phyloP scores from a whole-genome alignment of 306 rosid species.

The Begonia fuchsioides region DNA sequence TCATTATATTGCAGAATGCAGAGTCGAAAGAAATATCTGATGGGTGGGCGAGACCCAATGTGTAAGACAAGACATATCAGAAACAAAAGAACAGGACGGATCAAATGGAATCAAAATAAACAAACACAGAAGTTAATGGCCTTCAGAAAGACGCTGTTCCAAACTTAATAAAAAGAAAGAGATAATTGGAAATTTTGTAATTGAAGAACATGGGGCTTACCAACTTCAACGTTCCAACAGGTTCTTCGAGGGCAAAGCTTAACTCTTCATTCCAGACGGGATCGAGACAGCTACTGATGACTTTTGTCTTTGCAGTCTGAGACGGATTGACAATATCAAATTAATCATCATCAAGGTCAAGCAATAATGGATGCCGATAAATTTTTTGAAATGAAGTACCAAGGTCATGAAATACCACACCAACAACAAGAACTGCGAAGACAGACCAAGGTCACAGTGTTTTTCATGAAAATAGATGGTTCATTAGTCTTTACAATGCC shows the following conservation, averaged over 20 bases:
- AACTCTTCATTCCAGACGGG: slow-evolving; percentile 98
- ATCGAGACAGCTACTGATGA: slow-evolving; percentile 79
- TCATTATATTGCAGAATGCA: no score
- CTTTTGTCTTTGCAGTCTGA: slow-evolving; percentile 89
- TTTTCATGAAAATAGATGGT: no score
- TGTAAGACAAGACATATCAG: neutral
- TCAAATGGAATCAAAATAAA: neutral
- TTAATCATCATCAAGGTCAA: slow-evolving; percentile 5
- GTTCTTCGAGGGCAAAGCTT: slow-evolving; percentile 50
- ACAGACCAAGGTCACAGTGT: no score
- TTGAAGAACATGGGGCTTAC: slow-evolving; percentile 32
- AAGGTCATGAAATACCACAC: no score
- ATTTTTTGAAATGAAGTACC: no score
- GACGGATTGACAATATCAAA: slow-evolving; percentile 22
- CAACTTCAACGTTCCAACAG: slow-evolving; percentile 51
- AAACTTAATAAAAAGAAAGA: neutral
- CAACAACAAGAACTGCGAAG: no score
- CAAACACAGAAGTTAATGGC: neutral
- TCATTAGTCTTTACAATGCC: no score
- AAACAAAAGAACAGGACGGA: neutral
- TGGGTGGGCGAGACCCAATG: no score
- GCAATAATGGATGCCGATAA: neutral
- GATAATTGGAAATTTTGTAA: slow-evolving; percentile 1
- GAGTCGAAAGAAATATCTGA: no score
- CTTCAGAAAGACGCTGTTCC: neutral